Evolutionary conservation across 2,329 filamentous ascomycete genomes (phyloP).

Genomic region (Fusarium zealandicum): DNA sequence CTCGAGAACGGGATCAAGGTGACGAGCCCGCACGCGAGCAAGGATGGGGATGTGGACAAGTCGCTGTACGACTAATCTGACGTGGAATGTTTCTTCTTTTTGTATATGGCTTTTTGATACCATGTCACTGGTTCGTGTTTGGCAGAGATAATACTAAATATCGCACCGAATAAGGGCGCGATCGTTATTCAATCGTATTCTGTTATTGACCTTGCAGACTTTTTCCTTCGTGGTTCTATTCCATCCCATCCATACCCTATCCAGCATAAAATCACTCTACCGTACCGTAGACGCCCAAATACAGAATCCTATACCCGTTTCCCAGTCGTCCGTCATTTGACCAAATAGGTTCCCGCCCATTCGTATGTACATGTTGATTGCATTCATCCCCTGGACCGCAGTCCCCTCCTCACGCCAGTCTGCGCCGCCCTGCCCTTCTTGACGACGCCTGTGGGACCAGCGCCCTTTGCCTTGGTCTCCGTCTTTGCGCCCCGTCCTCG

Average conservation of each 20-base stretch:
- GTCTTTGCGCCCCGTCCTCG: slow-evolving; percentile 19
- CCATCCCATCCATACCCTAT: not conserved
- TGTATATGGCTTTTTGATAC: not conserved
- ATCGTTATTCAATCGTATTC: not conserved
- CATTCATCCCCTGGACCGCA: slow-evolving; percentile 28
- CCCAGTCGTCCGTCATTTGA: not conserved
- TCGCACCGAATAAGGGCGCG: too few relatives aligned
- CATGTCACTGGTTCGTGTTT: not conserved
- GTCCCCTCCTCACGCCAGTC: slow-evolving; percentile 27
- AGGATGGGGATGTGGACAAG: slow-evolving; percentile 42
- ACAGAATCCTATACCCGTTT: not conserved
- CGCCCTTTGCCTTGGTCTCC: slow-evolving; percentile 12
- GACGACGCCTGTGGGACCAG: slow-evolving; percentile 27
- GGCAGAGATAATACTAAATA: not conserved
- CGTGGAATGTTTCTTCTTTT: not conserved
- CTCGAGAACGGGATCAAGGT: slow-evolving; percentile 56
- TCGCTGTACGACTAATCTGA: slow-evolving; percentile 38
- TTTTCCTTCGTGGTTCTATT: not conserved
- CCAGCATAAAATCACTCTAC: not conserved
- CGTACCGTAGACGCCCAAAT: slow-evolving; percentile 6
- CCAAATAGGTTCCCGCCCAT: not conserved
- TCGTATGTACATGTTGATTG: not conserved
- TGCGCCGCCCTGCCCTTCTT: slow-evolving; percentile 30
- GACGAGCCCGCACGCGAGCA: slow-evolving; percentile 53
- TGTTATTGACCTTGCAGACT: not conserved